Percentiles rank a stretch among this genome's conserved stretches.
These are phyloP conservation scores for Metarhizium anisopliae DNA, from an alignment of 2,329 filamentous ascomycete species.

Conservation along the genomic window DNA sequence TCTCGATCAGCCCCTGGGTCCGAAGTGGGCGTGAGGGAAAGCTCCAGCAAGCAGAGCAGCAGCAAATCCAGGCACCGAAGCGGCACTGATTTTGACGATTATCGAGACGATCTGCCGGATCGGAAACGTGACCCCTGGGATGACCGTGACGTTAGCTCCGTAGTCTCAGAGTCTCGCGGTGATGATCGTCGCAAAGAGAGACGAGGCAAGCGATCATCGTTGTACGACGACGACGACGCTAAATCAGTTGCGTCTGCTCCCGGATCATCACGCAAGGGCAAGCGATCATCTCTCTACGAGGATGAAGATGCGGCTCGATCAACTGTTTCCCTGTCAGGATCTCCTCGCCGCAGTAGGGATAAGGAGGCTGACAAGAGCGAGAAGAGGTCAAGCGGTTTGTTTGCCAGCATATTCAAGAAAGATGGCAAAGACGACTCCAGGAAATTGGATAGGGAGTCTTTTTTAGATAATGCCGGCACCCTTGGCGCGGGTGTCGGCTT, in stretches of 20 bases:
- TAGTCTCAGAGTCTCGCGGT: slow-evolving; percentile 35
- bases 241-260: slow-evolving; percentile 28
- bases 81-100: slow-evolving; percentile 20
- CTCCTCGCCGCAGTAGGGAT: slow-evolving; percentile 27
- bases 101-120: slow-evolving; percentile 29
- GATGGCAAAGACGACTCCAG: slow-evolving; percentile 21
- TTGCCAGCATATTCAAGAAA: slow-evolving; percentile 41
- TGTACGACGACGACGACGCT: slow-evolving; percentile 34
- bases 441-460: slow-evolving; percentile 39
- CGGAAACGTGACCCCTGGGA: slow-evolving; percentile 29
- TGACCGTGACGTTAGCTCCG: slow-evolving; percentile 39
- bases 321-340: slow-evolving; percentile 23
- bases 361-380: slow-evolving; percentile 21
- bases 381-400: slow-evolving; percentile 32
- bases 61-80: slow-evolving; percentile 31
- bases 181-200: slow-evolving; percentile 25
- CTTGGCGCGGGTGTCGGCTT: slow-evolving; percentile 61
- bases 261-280: slow-evolving; percentile 11
- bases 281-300: slow-evolving; percentile 25
- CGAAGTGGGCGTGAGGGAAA: slow-evolving; percentile 24
- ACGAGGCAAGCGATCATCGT: slow-evolving; percentile 13
- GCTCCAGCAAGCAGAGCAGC: slow-evolving; percentile 29
- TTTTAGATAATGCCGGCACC: slow-evolving; percentile 66
- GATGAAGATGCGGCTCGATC: slow-evolving; percentile 34
- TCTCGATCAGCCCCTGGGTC: slow-evolving; percentile 24